Evolutionary conservation across 306 rosid species (phyloP), one percentile per base, ranked within the genome.

Genomic region (Vachellia collinsii): DNA sequence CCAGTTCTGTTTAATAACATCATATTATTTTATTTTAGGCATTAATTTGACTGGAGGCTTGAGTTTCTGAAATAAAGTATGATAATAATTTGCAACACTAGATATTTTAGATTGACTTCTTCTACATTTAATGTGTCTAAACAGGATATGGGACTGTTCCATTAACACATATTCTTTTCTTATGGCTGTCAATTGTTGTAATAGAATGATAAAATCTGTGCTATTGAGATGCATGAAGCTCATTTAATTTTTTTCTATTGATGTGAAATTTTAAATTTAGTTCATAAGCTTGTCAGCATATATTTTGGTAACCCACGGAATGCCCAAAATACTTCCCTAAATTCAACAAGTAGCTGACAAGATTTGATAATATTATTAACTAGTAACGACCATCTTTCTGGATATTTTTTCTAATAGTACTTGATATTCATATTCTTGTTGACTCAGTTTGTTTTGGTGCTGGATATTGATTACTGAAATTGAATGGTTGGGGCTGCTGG

Each of bases 31-130:
- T n/a, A 9, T 43, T 73, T 37, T n/a, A 50, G 16, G 70, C 41
- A n/a, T 25, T 41, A 53, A 85, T 64, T 34, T 79, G n/a, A 50
- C 14, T 48, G 37, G 46, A 44, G 48, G 7, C 48, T 44, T 44
- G 11, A 44, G 48, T 10, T 44, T 44, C 12, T 44, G 8, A 44
- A 8, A 7, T 44, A 44, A 10, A 44, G 48, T 7, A 44, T 44
- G 48, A 44, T 44, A 44, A 8, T 44, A 44, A 44, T 54, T 54
- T n/a, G 22, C 22, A 14, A 58, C 64, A 20, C 65, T 61, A 22
- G 11, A 41, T 29, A 29, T 29, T 29, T 29, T 29, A 29, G 34
- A 29, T 29, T 29, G 34, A 29, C 34, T 29, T 29, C 34, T 29
- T 29, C 34, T 29, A 29, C 34, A 29, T 29, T 29, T 29, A 29